phyloP scores from a whole-genome alignment of 768 basidiomycete genomes.

The Termitomyces titanicus region DNA sequence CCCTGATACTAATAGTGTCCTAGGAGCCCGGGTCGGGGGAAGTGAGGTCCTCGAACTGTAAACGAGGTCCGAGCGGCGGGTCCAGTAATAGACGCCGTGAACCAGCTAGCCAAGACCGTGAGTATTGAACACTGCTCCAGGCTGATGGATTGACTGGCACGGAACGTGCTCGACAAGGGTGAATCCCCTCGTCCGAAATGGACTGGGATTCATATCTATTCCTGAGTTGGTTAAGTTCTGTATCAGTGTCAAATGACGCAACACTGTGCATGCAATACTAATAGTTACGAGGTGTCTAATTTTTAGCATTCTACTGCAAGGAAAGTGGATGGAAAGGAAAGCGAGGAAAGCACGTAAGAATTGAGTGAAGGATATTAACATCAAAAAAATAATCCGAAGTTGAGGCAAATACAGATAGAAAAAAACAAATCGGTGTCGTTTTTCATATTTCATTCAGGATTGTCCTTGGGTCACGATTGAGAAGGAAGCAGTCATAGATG shows the following conservation, averaged over 20 bases:
- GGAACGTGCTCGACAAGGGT: not conserved
- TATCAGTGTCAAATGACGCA: not conserved
- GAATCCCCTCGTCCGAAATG: too few relatives aligned
- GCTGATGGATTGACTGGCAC: not conserved
- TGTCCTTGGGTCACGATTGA: too few relatives aligned
- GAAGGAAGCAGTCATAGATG: not conserved
- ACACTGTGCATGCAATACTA: not conserved
- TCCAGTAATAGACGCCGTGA: too few relatives aligned
- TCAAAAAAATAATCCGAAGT: not conserved
- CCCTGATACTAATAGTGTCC: too few relatives aligned
- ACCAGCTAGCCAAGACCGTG: too few relatives aligned
- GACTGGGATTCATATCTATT: too few relatives aligned
- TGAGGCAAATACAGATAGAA: not conserved
- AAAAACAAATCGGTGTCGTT: not conserved
- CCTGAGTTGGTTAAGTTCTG: too few relatives aligned
- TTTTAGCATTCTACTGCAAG: not conserved
- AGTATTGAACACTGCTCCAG: not conserved
- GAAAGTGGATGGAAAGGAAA: not conserved
- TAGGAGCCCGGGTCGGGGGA: too few relatives aligned
- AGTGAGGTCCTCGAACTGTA: too few relatives aligned
- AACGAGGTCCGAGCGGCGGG: too few relatives aligned
- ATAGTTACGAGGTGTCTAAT: not conserved
- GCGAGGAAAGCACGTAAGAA: not conserved
- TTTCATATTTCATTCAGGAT: not conserved
- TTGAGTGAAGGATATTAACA: not conserved